phyloP scores from a whole-genome alignment of 805 yeast genomes.

The Naumovozyma dairenensis region DNA sequence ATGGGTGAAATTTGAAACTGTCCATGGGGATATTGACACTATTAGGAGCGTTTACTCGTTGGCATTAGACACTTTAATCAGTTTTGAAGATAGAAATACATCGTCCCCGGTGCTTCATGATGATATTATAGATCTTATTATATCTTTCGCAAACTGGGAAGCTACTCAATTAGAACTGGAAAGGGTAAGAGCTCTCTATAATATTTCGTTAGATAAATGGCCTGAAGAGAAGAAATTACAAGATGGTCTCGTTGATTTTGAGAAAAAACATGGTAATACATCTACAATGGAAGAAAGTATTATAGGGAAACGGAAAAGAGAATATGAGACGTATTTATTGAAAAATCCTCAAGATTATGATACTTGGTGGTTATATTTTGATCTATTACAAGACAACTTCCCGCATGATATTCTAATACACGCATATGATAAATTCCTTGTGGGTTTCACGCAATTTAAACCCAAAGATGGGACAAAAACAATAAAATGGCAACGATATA shows the following conservation, averaged over 20 bases:
- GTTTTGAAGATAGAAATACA: conserved; percentile 5
- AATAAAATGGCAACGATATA: conserved; percentile 58
- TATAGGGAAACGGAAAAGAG: conserved; percentile 41
- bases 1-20: conserved; percentile 67
- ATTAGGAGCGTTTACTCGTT: conserved; percentile 58
- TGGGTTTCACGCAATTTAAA: conserved; percentile 13
- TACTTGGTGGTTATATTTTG: conserved; percentile 72
- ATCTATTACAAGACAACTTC: conserved; percentile 37
- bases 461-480: conserved; percentile 27
- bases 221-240: conserved; percentile 31
- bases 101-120: conserved; percentile 22
- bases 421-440: conserved; percentile 12
- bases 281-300: conserved; percentile 46
- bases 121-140: conserved; percentile 34
- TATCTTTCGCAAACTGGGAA: conserved; percentile 61
- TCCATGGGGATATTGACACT: conserved; percentile 35
- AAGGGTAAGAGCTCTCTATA: conserved; percentile 50
- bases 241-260: conserved; percentile 45
- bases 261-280: conserved; percentile 51
- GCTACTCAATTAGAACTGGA: conserved; percentile 47
- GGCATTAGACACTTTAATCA: conserved; percentile 46
- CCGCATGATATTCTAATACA: conserved; percentile 6
- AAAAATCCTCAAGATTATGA: conserved; percentile 53
- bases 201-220: conserved; percentile 39
- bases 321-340: conserved; percentile 41